Conservation (phyloP, 257 asterid species). For the Lycium barbarum region DNA sequence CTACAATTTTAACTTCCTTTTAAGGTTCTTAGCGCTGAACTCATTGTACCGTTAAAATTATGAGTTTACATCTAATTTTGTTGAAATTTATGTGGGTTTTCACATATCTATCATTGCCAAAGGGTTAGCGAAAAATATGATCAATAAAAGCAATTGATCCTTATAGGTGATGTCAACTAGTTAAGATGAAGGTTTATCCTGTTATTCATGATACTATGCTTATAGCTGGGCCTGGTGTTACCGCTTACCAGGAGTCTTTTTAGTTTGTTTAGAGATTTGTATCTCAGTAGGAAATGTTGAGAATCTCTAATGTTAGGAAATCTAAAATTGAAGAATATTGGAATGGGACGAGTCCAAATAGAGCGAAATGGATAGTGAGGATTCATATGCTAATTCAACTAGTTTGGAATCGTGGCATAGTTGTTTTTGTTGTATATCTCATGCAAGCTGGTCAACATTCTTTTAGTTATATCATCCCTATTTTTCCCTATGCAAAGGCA, state of each 20-base stretch:
- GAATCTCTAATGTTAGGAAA: not conserved
- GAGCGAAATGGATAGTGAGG: not conserved
- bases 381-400: conserved; percentile 7
- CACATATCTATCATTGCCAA: not conserved
- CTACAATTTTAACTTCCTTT: too few relatives aligned
- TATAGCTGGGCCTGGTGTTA: not conserved
- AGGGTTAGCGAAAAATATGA: not conserved
- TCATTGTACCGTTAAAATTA: not conserved
- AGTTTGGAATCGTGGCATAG: not conserved
- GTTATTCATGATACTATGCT: not conserved
- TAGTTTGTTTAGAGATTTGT: not conserved
- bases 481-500: not conserved
- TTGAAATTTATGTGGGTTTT: not conserved
- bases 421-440: not conserved
- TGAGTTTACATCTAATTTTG: not conserved
- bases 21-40: not conserved
- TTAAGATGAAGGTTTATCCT: not conserved
- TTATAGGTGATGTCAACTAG: not conserved
- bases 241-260: not conserved
- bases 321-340: conserved; percentile 5
- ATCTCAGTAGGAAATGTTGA: not conserved
- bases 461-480: conserved; percentile 19
- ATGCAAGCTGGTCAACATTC: not conserved
- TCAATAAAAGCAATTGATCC: not conserved
- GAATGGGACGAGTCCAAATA: not conserved